Conservation (phyloP, 345 rosid species). For the Punica granatum region DNA sequence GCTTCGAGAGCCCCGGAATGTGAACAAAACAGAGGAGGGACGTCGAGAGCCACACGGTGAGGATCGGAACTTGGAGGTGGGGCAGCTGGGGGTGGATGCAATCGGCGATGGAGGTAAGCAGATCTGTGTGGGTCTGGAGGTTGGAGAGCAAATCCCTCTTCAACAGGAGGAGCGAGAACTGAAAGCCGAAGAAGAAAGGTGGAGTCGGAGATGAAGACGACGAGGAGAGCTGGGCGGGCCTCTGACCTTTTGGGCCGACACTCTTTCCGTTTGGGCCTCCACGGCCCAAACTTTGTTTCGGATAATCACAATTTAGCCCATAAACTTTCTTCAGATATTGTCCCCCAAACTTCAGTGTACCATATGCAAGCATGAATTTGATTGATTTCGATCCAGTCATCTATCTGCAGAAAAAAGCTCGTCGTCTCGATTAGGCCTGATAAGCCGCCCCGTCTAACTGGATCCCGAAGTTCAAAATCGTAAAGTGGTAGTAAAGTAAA, state of each 20-base stretch:
- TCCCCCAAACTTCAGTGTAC: no score
- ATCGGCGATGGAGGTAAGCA: neutral
- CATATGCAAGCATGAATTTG: no score
- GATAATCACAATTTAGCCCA: neutral
- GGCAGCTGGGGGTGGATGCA: neutral
- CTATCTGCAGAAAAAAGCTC: no score
- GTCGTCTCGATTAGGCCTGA: no score
- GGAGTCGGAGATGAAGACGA: neutral
- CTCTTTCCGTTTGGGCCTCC: neutral
- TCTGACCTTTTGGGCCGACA: neutral
- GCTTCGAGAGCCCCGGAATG: neutral
- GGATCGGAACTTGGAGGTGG: neutral
- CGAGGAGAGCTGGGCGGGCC: neutral
- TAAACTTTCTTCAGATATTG: no score
- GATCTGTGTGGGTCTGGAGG: neutral
- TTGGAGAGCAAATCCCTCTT: neutral
- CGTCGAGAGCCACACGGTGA: neutral
- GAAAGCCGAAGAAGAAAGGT: no score
- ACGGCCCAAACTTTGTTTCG: no score
- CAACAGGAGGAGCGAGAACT: no score
- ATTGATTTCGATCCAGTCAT: no score
- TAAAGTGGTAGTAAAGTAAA: no score
- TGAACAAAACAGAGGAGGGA: neutral
- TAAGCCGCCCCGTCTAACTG: no score
- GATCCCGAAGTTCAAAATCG: no score